These are phyloP conservation scores for Alternaria rosae DNA, from an alignment of 2,329 filamentous ascomycete species.

Conservation along the genomic window DNA sequence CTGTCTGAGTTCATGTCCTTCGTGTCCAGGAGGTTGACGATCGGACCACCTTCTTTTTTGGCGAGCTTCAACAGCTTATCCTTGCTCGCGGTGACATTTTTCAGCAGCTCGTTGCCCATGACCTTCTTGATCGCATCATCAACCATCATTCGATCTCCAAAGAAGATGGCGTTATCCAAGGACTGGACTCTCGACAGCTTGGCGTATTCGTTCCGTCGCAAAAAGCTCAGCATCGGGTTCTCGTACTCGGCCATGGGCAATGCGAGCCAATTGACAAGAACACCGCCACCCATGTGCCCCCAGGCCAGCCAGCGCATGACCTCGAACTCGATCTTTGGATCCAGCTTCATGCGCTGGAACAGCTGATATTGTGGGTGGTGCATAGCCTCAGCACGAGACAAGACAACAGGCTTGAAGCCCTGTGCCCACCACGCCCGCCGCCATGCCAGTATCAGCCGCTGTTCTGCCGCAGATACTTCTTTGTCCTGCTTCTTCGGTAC, in stretches of 20 bases:
- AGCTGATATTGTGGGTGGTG: conserved; percentile 80
- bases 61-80: conserved; percentile 65
- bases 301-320: conserved; percentile 89
- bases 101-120: conserved; percentile 60
- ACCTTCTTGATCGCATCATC: conserved; percentile 53
- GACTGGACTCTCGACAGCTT: conserved; percentile 76
- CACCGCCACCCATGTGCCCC: conserved; percentile 86
- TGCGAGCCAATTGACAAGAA: conserved; percentile 79
- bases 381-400: conserved; percentile 81
- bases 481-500: conserved; percentile 68
- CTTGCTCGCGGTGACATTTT: conserved; percentile 64
- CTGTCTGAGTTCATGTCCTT: conserved; percentile 71
- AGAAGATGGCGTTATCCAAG: conserved; percentile 75
- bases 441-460: conserved; percentile 83
- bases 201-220: conserved; percentile 79
- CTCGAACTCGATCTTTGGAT: conserved; percentile 57
- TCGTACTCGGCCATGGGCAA: conserved; percentile 83
- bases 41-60: conserved; percentile 60
- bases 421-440: conserved; percentile 94
- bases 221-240: conserved; percentile 73
- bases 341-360: conserved; percentile 62
- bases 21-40: conserved; percentile 63
- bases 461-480: conserved; percentile 74
- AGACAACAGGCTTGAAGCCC: conserved; percentile 84
- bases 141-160: conserved; percentile 66